Conservation (phyloP, 352 stramenopile genomes). For the Globisporangium nunn region DNA sequence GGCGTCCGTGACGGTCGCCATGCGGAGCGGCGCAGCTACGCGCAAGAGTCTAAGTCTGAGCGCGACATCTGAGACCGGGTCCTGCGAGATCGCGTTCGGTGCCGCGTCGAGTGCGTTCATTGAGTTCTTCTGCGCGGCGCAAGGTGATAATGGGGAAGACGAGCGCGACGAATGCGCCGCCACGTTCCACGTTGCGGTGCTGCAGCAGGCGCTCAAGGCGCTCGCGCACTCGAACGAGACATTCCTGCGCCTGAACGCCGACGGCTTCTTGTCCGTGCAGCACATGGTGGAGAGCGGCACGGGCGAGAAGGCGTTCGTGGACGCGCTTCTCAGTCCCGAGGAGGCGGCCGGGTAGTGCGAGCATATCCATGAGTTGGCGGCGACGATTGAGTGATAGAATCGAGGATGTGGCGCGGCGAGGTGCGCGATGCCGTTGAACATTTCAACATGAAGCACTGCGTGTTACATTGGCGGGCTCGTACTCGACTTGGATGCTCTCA, state of each 20-base stretch:
- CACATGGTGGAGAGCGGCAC: slow-evolving; percentile 70
- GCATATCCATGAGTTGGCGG: background rate
- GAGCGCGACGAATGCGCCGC: slow-evolving; percentile 22
- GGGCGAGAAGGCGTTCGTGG: slow-evolving; percentile 74
- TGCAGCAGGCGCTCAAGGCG: slow-evolving; percentile 79
- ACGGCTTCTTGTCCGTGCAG: slow-evolving; percentile 78
- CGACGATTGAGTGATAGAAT: too few species aligned
- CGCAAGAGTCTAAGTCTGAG: slow-evolving; percentile 54
- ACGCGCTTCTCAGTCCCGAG: slow-evolving; percentile 75
- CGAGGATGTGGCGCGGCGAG: too few species aligned
- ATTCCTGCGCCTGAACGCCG: slow-evolving; percentile 74
- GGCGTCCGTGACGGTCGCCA: slow-evolving; percentile 69
- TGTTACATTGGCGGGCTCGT: too few species aligned
- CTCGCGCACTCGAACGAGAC: slow-evolving; percentile 71
- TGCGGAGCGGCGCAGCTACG: slow-evolving; percentile 22
- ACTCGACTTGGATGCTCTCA: too few species aligned
- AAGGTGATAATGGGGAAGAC: slow-evolving; percentile 6
- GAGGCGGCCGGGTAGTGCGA: slow-evolving; percentile 40
- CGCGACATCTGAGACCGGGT: slow-evolving; percentile 61
- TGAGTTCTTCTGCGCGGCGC: slow-evolving; percentile 58
- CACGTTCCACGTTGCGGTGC: slow-evolving; percentile 74
- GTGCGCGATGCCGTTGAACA: too few species aligned
- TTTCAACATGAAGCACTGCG: too few species aligned
- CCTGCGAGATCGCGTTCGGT: slow-evolving; percentile 77
- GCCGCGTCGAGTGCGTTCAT: slow-evolving; percentile 71